A percentile compares a stretch with the other conserved stretches of the same genome.
phyloP scores from a whole-genome alignment of 2,329 filamentous ascomycete genomes.

The Fusarium sororula region DNA sequence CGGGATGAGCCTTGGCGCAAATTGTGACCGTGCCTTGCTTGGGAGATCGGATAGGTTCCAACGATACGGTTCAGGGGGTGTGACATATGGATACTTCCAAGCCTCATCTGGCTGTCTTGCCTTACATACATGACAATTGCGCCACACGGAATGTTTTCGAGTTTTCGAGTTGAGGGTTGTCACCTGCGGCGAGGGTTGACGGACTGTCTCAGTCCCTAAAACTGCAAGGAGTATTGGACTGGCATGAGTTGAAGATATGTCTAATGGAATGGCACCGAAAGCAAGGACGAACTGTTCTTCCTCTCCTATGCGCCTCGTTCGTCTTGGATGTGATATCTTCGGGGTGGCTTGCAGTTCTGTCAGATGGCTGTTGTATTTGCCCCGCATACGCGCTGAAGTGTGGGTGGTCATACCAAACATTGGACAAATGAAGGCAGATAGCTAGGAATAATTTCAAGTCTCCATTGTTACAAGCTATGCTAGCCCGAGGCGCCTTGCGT shows the following conservation, averaged over 20 bases:
- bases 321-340: slow-evolving; percentile 23
- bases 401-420: neutral
- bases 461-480: neutral
- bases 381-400: slow-evolving; percentile 15
- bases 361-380: slow-evolving; percentile 27
- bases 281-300: neutral
- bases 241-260: slow-evolving; percentile 7
- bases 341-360: slow-evolving; percentile 33
- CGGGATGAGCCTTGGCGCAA: slow-evolving; percentile 6
- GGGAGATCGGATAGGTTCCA: slow-evolving; percentile 14
- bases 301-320: slow-evolving; percentile 7
- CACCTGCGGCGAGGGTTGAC: neutral
- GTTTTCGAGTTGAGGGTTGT: slow-evolving; percentile 3
- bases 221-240: slow-evolving; percentile 10
- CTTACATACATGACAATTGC: neutral
- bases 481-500: slow-evolving; percentile 28
- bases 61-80: neutral
- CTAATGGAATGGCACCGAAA: neutral
- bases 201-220: slow-evolving; percentile 2
- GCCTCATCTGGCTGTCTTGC: slow-evolving; percentile 15
- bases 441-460: slow-evolving; percentile 21
- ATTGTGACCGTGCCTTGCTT: neutral
- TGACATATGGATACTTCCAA: neutral
- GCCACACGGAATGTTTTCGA: neutral
- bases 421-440: neutral